Percentiles rank a stretch among this genome's conserved stretches.
phyloP scores from a whole-genome alignment of 1,284 basidiomycete species.

The Abortiporus biennis region DNA sequence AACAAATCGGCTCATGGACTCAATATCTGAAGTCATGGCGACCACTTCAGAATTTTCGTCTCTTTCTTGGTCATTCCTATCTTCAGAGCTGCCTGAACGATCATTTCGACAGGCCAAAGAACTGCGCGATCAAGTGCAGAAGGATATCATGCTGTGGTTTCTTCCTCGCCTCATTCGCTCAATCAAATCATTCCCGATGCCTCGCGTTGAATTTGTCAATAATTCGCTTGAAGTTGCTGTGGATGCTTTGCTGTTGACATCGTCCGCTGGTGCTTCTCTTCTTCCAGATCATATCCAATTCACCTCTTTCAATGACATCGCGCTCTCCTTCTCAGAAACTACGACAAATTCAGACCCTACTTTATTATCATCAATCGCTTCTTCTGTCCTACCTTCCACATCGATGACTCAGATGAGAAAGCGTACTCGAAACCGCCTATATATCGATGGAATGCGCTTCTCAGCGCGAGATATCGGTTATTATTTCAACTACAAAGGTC shows the following conservation, averaged over 20 bases:
- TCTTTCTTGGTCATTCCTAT: too few species aligned
- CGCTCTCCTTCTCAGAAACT: slow-evolving; percentile 26
- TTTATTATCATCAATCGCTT: too few species aligned
- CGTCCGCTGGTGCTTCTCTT: too few species aligned
- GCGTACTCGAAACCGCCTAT: slow-evolving; percentile 12
- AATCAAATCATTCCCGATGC: slow-evolving; percentile 34
- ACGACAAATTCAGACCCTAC: too few species aligned
- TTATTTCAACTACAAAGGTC: slow-evolving; percentile 33
- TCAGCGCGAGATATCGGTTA: slow-evolving; percentile 37
- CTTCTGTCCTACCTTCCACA: too few species aligned
- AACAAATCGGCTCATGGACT: slow-evolving; percentile 27
- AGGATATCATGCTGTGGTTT: slow-evolving; percentile 31
- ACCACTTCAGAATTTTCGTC: too few species aligned
- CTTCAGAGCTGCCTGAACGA: too few species aligned
- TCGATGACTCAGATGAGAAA: too few species aligned
- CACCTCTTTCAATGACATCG: slow-evolving; percentile 36
- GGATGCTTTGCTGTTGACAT: slow-evolving; percentile 31
- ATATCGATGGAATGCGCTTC: slow-evolving; percentile 38
- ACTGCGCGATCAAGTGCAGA: slow-evolving; percentile 12
- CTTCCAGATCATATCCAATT: slow-evolving; percentile 38
- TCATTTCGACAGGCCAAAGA: too few species aligned
- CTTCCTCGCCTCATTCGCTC: slow-evolving; percentile 32
- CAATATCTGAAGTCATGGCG: too few species aligned
- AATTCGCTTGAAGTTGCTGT: too few species aligned
- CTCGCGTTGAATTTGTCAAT: slow-evolving; percentile 37